Conservation (phyloP, 1,284 basidiomycete genomes). For the Inonotus hispidus region DNA sequence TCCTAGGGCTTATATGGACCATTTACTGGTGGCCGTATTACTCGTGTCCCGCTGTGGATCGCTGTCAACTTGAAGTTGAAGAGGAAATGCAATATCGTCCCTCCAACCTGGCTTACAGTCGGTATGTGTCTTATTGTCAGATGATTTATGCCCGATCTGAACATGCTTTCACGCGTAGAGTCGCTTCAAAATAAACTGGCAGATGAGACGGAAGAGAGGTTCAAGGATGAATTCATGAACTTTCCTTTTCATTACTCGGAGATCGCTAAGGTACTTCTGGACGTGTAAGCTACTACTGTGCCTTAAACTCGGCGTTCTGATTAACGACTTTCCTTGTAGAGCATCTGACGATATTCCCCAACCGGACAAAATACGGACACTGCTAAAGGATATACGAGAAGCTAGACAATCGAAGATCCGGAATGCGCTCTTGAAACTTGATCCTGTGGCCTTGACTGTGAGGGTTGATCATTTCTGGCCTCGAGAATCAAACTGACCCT, state of each 20-base stretch:
- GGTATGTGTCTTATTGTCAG: slow-evolving; percentile 46
- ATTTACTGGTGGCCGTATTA: slow-evolving; percentile 79
- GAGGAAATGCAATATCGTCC: slow-evolving; percentile 88
- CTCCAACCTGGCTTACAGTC: slow-evolving; percentile 84
- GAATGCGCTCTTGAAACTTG: slow-evolving; percentile 69
- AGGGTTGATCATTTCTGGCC: neutral
- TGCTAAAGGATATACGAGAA: slow-evolving; percentile 93
- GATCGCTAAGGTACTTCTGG: slow-evolving; percentile 83
- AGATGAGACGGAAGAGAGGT: slow-evolving; percentile 55
- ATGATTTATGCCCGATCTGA: neutral
- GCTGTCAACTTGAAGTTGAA: slow-evolving; percentile 90
- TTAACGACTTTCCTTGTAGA: slow-evolving; percentile 35
- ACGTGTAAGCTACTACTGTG: slow-evolving; percentile 57
- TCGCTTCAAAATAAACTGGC: slow-evolving; percentile 68
- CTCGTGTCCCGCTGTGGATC: slow-evolving; percentile 90
- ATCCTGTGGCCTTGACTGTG: slow-evolving; percentile 78
- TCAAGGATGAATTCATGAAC: slow-evolving; percentile 58
- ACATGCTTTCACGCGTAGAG: slow-evolving; percentile 44
- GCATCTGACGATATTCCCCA: slow-evolving; percentile 86
- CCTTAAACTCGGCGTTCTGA: neutral
- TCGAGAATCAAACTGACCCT: neutral
- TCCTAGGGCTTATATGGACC: slow-evolving; percentile 87
- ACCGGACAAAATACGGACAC: slow-evolving; percentile 73
- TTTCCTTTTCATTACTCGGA: slow-evolving; percentile 87
- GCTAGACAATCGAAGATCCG: slow-evolving; percentile 91